phyloP scores from a whole-genome alignment of 352 stramenopile genomes.

The Pythium dissimile region DNA sequence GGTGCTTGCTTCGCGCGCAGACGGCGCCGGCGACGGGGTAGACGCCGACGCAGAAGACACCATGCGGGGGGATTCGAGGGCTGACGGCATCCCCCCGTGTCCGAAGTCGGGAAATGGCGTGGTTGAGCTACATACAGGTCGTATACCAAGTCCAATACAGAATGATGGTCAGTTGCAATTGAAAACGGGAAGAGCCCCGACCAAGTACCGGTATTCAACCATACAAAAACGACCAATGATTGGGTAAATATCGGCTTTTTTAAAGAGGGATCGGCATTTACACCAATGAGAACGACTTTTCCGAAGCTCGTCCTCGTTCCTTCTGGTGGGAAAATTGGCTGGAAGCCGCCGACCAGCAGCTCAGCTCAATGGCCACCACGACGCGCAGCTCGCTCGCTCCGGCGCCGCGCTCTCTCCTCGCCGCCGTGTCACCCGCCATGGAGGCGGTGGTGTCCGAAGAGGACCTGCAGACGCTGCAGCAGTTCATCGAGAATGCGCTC shows the following conservation, averaged over 20 bases:
- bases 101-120: background rate
- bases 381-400: slow-evolving; percentile 3
- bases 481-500: slow-evolving; percentile 85
- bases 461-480: slow-evolving; percentile 64
- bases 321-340: slow-evolving; percentile 5
- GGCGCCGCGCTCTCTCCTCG: background rate
- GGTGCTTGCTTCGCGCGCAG: background rate
- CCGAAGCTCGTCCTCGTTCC: background rate
- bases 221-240: no score
- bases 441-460: slow-evolving; percentile 32
- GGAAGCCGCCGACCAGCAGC: background rate
- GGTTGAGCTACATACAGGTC: background rate
- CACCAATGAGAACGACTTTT: no score
- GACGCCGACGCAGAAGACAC: background rate
- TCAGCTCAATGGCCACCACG: slow-evolving; percentile 3
- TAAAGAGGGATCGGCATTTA: no score
- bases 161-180: slow-evolving; percentile 12
- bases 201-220: background rate
- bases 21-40: background rate
- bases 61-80: background rate
- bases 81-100: background rate
- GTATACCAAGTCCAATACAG: no score
- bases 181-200: slow-evolving; percentile 1
- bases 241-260: no score
- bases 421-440: background rate